Conservation (phyloP, 768 basidiomycete species). For the Kwoniella mangroviensis region DNA sequence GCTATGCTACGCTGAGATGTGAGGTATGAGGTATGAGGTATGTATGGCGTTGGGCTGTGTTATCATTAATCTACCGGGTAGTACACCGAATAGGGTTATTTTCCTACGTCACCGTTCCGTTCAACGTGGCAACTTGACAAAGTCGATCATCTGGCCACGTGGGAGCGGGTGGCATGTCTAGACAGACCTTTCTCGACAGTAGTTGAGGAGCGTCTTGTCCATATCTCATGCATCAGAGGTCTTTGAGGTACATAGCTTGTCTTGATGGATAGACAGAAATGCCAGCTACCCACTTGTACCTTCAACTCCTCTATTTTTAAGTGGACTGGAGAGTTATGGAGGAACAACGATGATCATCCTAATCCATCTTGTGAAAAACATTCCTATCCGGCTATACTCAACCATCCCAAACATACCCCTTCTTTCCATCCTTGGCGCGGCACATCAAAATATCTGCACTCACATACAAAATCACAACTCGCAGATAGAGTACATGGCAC, state of each 20-base stretch:
- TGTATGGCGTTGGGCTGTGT: constrained; percentile 3
- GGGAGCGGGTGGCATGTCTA: not conserved
- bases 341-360: not conserved
- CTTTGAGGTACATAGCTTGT: no score
- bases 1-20: not conserved
- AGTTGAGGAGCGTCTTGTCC: not conserved
- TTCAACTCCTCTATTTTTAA: no score
- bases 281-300: no score
- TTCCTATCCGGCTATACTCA: constrained; percentile 4
- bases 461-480: constrained; percentile 1
- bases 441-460: not conserved
- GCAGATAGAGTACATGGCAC: not conserved
- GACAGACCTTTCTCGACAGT: not conserved
- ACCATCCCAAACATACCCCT: not conserved
- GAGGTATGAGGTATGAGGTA: not conserved
- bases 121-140: constrained; percentile 5
- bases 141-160: constrained; percentile 12
- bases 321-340: not conserved
- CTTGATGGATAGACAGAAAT: no score
- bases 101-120: constrained; percentile 13
- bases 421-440: constrained; percentile 11
- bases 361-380: not conserved
- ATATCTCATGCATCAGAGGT: not conserved
- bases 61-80: not conserved
- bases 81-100: constrained; percentile 6